Base-by-base conservation (phyloP, 1,139 yeast genomes). In the Geotrichum phurueaensis region DNA sequence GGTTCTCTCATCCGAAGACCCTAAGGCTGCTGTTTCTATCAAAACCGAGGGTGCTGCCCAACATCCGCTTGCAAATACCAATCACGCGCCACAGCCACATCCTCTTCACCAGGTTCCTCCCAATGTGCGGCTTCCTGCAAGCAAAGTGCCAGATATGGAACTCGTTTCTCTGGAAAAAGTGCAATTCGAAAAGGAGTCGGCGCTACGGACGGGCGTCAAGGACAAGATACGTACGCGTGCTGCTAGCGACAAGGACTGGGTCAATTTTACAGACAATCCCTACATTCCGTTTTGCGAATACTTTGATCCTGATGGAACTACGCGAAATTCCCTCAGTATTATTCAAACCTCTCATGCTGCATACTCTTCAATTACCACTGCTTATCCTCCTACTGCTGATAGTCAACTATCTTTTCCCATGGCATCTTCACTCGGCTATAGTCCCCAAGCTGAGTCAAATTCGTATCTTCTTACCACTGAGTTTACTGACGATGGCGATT, bases 61-160 rank as follows among this genome's bases (percentile, higher is more conserved):
- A 22, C 60, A 60, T 39, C 56, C 63, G 23, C 54, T 63, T 31
- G 54, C 62, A 22, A 54, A 59, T 25, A 53, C 59, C n/a, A 59
- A 57, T 10, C 60, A 15, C 59, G 62, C 43, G 29, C 66, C 7
- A 57, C 53, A 27, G 60, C 67, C 59, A 31, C 65, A 62, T 50
- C 65, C 62, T 25, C 63, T 47, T 56, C 71, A 66, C 57, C 64
- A 61, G 36, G 80, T 81, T 56, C 96, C 88, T 70, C 92, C 96
- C 10, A 89, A 89, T 75, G 96, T 89, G 68, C 87, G 89, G 66
- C 76, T 90, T 52, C 96, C 97, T 12, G 87, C 95, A 33, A 87
- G 96, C 1, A 89, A 91, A 75, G 88, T 92, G 67, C 97, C 98
- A 13, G 97, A 92, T 74, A 82, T 92, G 82, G 96, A 90, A 59